Evolutionary conservation across 2,329 filamentous ascomycete genomes (phyloP), one percentile per base, ranked within the genome.

Genomic region (Curvularia sp.): DNA sequence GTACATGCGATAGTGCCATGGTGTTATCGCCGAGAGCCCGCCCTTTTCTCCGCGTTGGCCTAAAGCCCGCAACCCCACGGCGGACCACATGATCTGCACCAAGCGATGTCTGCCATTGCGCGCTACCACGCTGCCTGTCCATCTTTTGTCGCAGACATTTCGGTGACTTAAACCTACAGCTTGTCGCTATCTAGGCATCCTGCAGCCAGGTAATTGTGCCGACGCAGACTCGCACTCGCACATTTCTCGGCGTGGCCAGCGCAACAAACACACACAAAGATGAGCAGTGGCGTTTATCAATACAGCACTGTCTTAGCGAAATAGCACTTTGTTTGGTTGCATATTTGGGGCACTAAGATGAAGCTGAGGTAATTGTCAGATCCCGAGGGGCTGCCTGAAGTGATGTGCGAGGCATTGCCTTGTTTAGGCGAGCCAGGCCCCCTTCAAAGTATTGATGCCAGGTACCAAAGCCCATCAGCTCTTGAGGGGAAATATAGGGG

Each of bases 351-450:
- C 5, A 39, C 28, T 56, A 30, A 31, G 2, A 8, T 9, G 9
- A 7, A 31, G 43, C 31, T 49, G 52, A 56, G 43, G 20, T 48
- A 22, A 44, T 51, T 12, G 49, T 39, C 48, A 41, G 28, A 57
- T 47, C 24, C 9, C 28, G 28, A 9, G n/a, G 57, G 57, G 46
- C 38, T 62, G 59, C 46, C 53, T 58, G 49, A 55, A 47, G 49
- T 58, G 49, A 55, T 47, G 49, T 50, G 30, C 30, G 42, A n/a
- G 30, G 41, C 51, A 49, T 62, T 62, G 61, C 52, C 62, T 49
- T 57, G 53, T 60, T 64, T 48, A 39, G 42, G 54, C 33, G n/a
- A 13, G 18, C 46, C 44, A n/a, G 13, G 18, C 33, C 26, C 31
- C 24, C 28, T 9, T 31, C 28, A 8, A 1, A 10, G 30, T 46